Percentiles rank a stretch among this genome's conserved stretches.
Conservation (phyloP, 225 moss, liverwort and hornwort species). For the Sphagnum contortum region DNA sequence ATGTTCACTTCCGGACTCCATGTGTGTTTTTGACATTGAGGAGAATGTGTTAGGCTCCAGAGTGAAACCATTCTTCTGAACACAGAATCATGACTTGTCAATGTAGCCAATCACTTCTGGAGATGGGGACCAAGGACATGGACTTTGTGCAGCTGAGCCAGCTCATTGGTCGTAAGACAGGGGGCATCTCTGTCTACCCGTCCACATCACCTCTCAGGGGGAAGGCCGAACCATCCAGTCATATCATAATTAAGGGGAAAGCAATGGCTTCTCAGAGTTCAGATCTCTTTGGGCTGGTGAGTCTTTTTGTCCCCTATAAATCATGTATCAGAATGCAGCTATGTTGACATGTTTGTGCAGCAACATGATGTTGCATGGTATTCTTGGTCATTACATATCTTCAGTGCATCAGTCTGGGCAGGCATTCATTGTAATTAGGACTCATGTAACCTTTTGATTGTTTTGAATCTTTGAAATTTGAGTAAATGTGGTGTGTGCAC, state of each 20-base stretch:
- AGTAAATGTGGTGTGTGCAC: conserved; percentile 5
- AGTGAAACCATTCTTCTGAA: no score
- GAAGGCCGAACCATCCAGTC: conserved; percentile 59
- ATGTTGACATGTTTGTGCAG: no score
- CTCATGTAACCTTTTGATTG: background rate
- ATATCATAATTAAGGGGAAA: conserved; percentile 77
- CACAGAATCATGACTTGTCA: no score
- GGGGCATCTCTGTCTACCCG: conserved; percentile 92
- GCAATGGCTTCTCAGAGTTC: conserved; percentile 82
- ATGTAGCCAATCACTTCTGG: conserved; percentile 87
- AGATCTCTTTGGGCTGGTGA: conserved; percentile 82
- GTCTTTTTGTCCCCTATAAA: background rate
- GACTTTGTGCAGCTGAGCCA: conserved; percentile 92
- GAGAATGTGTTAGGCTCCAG: no score
- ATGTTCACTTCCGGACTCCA: background rate
- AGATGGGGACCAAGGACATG: conserved; percentile 96
- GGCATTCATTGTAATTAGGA: no score
- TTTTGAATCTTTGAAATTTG: background rate
- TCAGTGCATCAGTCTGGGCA: no score
- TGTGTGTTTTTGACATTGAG: background rate
- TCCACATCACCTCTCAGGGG: conserved; percentile 75
- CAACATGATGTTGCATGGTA: no score
- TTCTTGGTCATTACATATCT: no score
- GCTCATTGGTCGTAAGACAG: conserved; percentile 98
- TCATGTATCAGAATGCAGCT: no score